Evolutionary conservation across 345 rosid genomes (phyloP).

Genomic region (Balakata baccata): DNA sequence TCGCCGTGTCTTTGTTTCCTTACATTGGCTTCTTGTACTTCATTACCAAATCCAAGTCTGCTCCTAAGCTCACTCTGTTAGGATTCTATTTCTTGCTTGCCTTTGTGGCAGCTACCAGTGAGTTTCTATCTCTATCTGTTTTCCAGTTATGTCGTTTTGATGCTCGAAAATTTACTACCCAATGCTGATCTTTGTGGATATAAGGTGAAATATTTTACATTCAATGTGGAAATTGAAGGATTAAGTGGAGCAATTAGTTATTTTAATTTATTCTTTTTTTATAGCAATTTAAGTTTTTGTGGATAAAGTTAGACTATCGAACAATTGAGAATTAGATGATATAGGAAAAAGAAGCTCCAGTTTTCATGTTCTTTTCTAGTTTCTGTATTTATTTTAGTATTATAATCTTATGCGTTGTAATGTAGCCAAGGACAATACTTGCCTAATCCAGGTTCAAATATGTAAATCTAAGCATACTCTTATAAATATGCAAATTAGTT

Average conservation of each 20-base stretch:
- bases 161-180: background rate
- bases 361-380: no score
- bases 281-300: background rate
- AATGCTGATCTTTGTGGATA: background rate
- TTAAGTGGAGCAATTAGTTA: background rate
- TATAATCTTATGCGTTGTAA: no score
- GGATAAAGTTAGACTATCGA: no score
- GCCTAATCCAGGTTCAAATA: no score
- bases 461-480: no score
- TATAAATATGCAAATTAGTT: no score
- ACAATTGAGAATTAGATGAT: no score
- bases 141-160: background rate
- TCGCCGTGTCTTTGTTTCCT: constrained; percentile 74
- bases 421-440: no score
- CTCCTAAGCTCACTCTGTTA: constrained; percentile 81
- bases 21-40: constrained; percentile 86
- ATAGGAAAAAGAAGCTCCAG: no score
- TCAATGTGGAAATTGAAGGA: background rate
- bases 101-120: constrained; percentile 85
- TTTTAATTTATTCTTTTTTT: no score
- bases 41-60: constrained; percentile 78
- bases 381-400: no score
- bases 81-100: constrained; percentile 94
- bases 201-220: background rate
- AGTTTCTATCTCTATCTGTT: constrained; percentile 25